phyloP scores from a whole-genome alignment of 805 yeast genomes.

The Sugiyamaella lignohabitans region DNA sequence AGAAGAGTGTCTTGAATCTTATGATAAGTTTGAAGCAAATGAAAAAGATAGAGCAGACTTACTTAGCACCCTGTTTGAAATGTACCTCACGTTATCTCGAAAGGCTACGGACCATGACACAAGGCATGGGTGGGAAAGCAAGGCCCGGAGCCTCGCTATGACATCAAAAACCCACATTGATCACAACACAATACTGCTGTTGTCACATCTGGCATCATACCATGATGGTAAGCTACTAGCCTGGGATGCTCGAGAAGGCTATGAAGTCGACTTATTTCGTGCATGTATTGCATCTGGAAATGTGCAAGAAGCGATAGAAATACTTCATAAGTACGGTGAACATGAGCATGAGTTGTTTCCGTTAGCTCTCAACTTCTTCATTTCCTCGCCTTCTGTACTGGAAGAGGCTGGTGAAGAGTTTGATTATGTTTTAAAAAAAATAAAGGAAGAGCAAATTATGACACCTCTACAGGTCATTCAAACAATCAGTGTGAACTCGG shows the following conservation, averaged over 20 bases:
- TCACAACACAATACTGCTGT: conserved; percentile 45
- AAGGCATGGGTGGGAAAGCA: conserved; percentile 51
- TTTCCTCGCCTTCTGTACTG: conserved; percentile 48
- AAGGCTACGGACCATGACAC: conserved; percentile 10
- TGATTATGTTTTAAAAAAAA: conserved; percentile 45
- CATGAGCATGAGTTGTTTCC: conserved; percentile 59
- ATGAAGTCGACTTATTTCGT: conserved; percentile 60
- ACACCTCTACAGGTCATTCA: conserved; percentile 76
- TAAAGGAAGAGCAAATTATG: conserved; percentile 48
- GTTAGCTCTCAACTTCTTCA: conserved; percentile 55
- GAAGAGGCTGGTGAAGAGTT: conserved; percentile 47
- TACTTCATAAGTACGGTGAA: conserved; percentile 55
- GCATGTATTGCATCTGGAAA: conserved; percentile 55
- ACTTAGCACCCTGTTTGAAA: conserved; percentile 71
- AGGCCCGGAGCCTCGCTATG: conserved; percentile 51
- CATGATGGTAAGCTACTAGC: conserved; percentile 27
- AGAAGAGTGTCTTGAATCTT: conserved; percentile 82
- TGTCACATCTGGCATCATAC: conserved; percentile 45
- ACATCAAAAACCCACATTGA: conserved; percentile 47
- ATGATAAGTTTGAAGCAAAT: conserved; percentile 68
- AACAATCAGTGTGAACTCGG: conserved; percentile 53
- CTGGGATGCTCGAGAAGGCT: conserved; percentile 33
- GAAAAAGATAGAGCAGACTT: conserved; percentile 65
- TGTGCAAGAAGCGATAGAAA: conserved; percentile 47
- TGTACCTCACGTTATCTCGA: conserved; percentile 54